Percentiles rank a stretch among this genome's conserved stretches.
Conservation (phyloP, 768 basidiomycete genomes). For the Leccinum sublutescens region DNA sequence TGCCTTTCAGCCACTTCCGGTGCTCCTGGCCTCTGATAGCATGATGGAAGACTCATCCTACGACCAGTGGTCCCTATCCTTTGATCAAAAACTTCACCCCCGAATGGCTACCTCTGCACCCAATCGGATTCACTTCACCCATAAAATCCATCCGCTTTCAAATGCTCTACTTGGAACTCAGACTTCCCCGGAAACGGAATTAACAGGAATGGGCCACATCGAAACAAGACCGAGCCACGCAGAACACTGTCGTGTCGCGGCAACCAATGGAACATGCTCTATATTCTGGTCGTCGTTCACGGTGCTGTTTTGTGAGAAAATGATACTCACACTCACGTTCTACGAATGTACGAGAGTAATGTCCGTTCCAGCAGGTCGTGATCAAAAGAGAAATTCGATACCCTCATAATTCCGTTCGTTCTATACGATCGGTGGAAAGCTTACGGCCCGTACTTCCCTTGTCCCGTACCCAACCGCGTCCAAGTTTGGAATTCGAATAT, state of each 20-base stretch:
- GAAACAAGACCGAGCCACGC: neutral
- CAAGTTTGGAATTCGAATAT: neutral
- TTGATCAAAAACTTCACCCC: neutral
- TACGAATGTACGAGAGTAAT: neutral
- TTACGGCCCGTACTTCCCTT: neutral
- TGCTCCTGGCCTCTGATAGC: no score
- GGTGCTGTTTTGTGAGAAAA: neutral
- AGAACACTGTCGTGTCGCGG: neutral
- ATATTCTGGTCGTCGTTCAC: neutral
- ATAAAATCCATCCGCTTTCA: neutral
- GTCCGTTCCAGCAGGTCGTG: neutral
- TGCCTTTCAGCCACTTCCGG: no score
- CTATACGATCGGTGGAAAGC: neutral
- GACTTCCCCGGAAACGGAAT: neutral
- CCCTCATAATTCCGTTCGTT: neutral
- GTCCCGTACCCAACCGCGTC: neutral
- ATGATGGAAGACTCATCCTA: no score
- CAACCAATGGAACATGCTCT: neutral
- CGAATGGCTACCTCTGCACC: neutral
- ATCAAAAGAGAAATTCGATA: neutral
- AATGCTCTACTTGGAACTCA: neutral
- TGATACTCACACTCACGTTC: neutral
- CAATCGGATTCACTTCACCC: neutral
- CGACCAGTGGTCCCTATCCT: neutral
- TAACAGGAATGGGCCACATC: neutral